Evolutionary conservation across 345 rosid species (phyloP).

Genomic region (Gossypium anomalum): DNA sequence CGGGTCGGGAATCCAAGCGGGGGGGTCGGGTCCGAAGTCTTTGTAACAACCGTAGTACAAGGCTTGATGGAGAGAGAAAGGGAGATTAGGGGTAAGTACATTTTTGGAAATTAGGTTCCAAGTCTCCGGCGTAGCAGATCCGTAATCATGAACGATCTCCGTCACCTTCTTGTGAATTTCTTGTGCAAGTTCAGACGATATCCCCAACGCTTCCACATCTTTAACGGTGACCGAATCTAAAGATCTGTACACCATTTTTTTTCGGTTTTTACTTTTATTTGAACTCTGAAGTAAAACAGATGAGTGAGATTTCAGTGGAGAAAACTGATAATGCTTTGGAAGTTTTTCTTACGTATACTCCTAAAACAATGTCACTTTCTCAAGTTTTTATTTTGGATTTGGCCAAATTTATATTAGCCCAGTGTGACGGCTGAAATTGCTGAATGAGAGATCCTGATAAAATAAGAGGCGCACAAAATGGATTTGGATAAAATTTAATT

Average conservation of each 20-base stretch:
- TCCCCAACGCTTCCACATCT: conserved; percentile 64
- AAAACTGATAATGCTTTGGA: neutral
- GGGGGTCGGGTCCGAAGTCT: conserved; percentile 80
- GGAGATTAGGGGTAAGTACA: conserved; percentile 64
- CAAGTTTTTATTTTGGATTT: neutral
- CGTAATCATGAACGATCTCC: conserved; percentile 34
- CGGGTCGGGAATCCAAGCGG: conserved; percentile 92
- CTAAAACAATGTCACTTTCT: neutral
- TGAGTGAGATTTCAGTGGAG: neutral
- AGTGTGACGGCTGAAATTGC: neutral
- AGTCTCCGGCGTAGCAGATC: conserved; percentile 39
- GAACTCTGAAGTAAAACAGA: neutral
- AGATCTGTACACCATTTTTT: conserved; percentile 42
- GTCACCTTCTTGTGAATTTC: conserved; percentile 39
- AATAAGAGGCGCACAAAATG: too few relatives aligned
- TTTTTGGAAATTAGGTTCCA: conserved; percentile 55
- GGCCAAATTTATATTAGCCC: neutral
- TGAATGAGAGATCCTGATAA: too few relatives aligned
- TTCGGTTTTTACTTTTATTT: conserved; percentile 11
- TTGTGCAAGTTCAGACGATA: conserved; percentile 33
- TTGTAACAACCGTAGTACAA: conserved; percentile 78
- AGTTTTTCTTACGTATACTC: neutral
- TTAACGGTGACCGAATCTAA: conserved; percentile 42
- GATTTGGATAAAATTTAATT: too few relatives aligned
- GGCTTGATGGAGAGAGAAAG: conserved; percentile 83